phyloP scores from a whole-genome alignment of 192 early-diverging fungal genomes.

The Coemansia sp. region DNA sequence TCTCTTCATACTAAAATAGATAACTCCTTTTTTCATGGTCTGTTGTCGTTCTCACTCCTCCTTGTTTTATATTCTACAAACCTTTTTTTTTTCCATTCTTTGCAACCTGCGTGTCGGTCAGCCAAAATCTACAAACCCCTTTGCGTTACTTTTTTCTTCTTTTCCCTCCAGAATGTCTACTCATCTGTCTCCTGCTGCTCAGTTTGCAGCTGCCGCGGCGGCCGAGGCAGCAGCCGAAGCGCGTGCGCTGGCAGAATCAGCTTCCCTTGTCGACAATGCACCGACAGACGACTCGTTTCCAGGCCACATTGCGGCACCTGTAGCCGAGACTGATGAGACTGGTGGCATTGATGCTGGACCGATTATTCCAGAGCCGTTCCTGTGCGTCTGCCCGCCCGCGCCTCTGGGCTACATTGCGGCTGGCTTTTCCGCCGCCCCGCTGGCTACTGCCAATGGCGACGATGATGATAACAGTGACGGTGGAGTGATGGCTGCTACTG shows the following conservation, averaged over 20 bases:
- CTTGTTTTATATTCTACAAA: background rate
- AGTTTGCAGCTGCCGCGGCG: conserved; percentile 51
- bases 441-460: background rate
- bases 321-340: no score
- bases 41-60: background rate
- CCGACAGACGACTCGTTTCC: no score
- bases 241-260: background rate
- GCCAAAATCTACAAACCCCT: background rate
- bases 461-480: background rate
- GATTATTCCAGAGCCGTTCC: background rate
- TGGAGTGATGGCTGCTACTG: background rate
- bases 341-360: no score
- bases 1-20: background rate
- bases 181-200: conserved; percentile 44
- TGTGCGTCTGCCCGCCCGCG: background rate
- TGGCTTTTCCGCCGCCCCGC: background rate
- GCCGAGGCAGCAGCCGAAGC: conserved; percentile 10
- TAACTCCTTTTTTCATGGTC: no score
- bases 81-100: background rate
- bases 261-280: background rate
- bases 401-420: background rate
- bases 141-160: conserved; percentile 4
- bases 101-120: conserved; percentile 37
- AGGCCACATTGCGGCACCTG: no score
- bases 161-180: conserved; percentile 25